Percentiles rank a stretch among this genome's conserved stretches.
phyloP scores from a whole-genome alignment of 1,139 yeast genomes.

The Tardiomyces digboiensis region DNA sequence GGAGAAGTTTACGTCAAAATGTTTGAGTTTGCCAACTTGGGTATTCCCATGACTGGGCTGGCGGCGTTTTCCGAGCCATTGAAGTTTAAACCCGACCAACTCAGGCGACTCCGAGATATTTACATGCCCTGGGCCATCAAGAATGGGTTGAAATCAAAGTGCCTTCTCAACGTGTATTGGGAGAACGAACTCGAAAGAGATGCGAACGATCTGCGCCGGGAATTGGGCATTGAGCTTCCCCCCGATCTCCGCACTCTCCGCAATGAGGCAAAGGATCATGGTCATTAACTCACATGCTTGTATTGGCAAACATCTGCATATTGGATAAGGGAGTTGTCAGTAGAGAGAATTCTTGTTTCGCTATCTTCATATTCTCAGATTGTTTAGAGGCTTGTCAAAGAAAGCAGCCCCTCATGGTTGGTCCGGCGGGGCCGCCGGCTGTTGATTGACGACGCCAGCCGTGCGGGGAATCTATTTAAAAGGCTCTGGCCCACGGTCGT shows the following conservation, averaged over 20 bases:
- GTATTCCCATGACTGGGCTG: slow-evolving; percentile 92
- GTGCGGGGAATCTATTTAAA: too few relatives aligned
- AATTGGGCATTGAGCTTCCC: slow-evolving; percentile 63
- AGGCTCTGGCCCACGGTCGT: too few relatives aligned
- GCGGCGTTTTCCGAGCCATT: slow-evolving; percentile 87
- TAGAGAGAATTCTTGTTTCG: too few relatives aligned
- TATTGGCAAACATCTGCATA: too few relatives aligned
- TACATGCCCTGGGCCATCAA: slow-evolving; percentile 88
- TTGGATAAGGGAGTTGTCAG: too few relatives aligned
- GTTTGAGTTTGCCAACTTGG: slow-evolving; percentile 85
- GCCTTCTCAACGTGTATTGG: slow-evolving; percentile 89
- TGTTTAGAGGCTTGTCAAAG: too few relatives aligned
- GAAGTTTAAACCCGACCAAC: slow-evolving; percentile 48
- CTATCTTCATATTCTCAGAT: too few relatives aligned
- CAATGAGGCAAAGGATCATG: slow-evolving; percentile 15
- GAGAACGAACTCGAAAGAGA: slow-evolving; percentile 71
- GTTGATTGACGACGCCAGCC: too few relatives aligned
- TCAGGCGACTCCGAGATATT: slow-evolving; percentile 37
- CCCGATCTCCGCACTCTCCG: slow-evolving; percentile 73
- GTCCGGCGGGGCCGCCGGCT: too few relatives aligned
- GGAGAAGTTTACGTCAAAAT: slow-evolving; percentile 94
- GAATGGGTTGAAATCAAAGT: slow-evolving; percentile 65
- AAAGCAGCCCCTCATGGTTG: too few relatives aligned
- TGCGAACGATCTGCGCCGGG: slow-evolving; percentile 57
- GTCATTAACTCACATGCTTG: too few relatives aligned